These are phyloP conservation scores for Candida railenensis DNA, from an alignment of 805 yeast genomes.

Conservation along the genomic window DNA sequence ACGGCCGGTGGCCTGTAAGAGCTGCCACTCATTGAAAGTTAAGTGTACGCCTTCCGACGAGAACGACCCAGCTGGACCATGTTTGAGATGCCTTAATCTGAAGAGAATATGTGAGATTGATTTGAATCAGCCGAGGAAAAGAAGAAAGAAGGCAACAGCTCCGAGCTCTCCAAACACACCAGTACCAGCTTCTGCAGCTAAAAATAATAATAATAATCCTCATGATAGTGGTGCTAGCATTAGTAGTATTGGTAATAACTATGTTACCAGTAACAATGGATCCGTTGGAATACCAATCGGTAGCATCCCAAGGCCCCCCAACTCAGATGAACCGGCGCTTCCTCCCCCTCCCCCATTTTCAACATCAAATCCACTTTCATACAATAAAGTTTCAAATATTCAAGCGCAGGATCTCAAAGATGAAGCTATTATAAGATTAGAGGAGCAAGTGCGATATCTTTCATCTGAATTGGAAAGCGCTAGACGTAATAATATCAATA, in stretches of 20 bases:
- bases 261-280: not conserved
- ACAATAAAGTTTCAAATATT: not conserved
- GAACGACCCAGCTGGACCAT: slow-evolving; percentile 59
- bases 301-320: not conserved
- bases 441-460: slow-evolving; percentile 3
- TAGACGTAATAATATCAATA: not conserved
- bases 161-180: slow-evolving; percentile 26
- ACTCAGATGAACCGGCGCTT: not conserved
- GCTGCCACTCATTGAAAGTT: slow-evolving; percentile 83
- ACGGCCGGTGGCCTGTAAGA: slow-evolving; percentile 59
- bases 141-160: slow-evolving; percentile 23
- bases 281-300: not conserved
- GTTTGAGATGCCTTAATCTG: slow-evolving; percentile 70
- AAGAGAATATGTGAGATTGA: slow-evolving; percentile 68
- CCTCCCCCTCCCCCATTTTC: not conserved
- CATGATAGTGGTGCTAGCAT: too few species aligned
- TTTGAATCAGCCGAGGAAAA: slow-evolving; percentile 55
- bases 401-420: not conserved
- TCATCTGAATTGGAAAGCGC: not conserved
- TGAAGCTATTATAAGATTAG: not conserved
- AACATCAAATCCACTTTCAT: not conserved
- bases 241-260: not conserved
- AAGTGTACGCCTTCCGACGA: slow-evolving; percentile 74
- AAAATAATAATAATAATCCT: too few species aligned
- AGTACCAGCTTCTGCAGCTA: slow-evolving; percentile 12